Evolutionary conservation across 257 asterid species (phyloP).

Genomic region (Linaria vulgaris): DNA sequence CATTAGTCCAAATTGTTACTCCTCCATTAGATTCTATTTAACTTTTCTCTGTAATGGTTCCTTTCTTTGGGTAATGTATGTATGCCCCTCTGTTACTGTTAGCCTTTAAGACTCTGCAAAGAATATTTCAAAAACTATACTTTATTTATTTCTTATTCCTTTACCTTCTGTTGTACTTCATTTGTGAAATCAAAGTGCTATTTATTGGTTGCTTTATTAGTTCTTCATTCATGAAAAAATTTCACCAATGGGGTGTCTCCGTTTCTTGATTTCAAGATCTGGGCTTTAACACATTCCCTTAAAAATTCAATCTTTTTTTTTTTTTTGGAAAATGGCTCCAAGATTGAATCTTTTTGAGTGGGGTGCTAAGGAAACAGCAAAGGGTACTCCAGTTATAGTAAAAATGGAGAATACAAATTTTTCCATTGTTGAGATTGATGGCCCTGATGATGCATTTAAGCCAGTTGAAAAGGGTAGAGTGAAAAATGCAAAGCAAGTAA

Average conservation of each 20-base stretch:
- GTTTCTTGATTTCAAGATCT: slow-evolving; percentile 34
- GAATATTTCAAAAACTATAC: slow-evolving; percentile 41
- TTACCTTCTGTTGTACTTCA: slow-evolving; percentile 12
- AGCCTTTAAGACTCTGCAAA: slow-evolving; percentile 51
- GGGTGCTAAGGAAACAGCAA: slow-evolving; percentile 42
- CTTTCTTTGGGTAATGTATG: slow-evolving; percentile 32
- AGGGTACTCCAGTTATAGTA: slow-evolving; percentile 63
- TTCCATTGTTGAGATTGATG: slow-evolving; percentile 67
- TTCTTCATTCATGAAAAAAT: slow-evolving; percentile 20
- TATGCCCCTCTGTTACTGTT: too few relatives aligned
- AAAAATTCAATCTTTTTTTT: slow-evolving; percentile 9
- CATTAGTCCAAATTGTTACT: slow-evolving; percentile 16
- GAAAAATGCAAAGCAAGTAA: slow-evolving; percentile 64
- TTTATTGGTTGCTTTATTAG: slow-evolving; percentile 23
- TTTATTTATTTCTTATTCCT: slow-evolving; percentile 1
- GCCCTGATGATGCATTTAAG: slow-evolving; percentile 68
- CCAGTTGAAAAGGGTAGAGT: slow-evolving; percentile 60
- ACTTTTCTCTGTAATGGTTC: slow-evolving; percentile 50
- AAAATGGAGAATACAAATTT: slow-evolving; percentile 66
- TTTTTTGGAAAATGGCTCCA: slow-evolving; percentile 58
- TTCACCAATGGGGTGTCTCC: slow-evolving; percentile 29
- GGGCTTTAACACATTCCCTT: slow-evolving; percentile 26
- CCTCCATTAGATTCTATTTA: slow-evolving; percentile 39
- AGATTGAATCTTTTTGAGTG: slow-evolving; percentile 49
- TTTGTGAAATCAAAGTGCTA: slow-evolving; percentile 29